phyloP scores from a whole-genome alignment of 805 yeast genomes.

The Tetrapisispora namnaoensis region DNA sequence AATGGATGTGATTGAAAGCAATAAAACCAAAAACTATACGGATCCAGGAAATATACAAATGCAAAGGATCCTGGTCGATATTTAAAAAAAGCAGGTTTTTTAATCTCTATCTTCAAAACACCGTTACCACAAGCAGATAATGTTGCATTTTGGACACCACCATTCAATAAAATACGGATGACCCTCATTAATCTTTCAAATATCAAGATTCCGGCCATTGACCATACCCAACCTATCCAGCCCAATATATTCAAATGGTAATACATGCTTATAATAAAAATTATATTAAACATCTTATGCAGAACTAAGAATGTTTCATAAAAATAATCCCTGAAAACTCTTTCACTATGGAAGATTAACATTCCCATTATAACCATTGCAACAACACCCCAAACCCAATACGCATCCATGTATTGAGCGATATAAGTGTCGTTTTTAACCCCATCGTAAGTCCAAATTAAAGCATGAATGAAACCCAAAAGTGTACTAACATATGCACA shows the following conservation, averaged over 20 bases:
- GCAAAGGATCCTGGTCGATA: slow-evolving; percentile 47
- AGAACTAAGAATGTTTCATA: slow-evolving; percentile 54
- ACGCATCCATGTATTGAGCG: slow-evolving; percentile 36
- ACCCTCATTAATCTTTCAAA: slow-evolving; percentile 43
- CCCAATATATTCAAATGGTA: slow-evolving; percentile 46
- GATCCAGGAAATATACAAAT: slow-evolving; percentile 47
- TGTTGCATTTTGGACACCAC: slow-evolving; percentile 20
- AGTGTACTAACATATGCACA: slow-evolving; percentile 42
- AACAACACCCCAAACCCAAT: slow-evolving; percentile 40
- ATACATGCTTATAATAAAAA: slow-evolving; percentile 48
- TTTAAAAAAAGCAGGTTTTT: slow-evolving; percentile 38
- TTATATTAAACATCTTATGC: slow-evolving; percentile 47
- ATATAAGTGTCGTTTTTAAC: slow-evolving; percentile 33
- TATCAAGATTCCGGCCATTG: slow-evolving; percentile 38
- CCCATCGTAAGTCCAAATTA: slow-evolving; percentile 44
- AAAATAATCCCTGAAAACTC: slow-evolving; percentile 38
- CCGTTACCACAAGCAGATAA: slow-evolving; percentile 23
- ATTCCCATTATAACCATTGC: slow-evolving; percentile 37
- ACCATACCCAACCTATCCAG: slow-evolving; percentile 43
- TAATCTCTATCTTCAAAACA: slow-evolving; percentile 33
- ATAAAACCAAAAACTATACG: slow-evolving; percentile 40
- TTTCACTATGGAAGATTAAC: slow-evolving; percentile 40
- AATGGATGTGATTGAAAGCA: slow-evolving; percentile 60
- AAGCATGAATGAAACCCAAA: slow-evolving; percentile 46
- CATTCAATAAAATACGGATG: slow-evolving; percentile 27